Conservation (phyloP, 1,284 basidiomycete genomes). For the Rhodotorula sp. region DNA sequence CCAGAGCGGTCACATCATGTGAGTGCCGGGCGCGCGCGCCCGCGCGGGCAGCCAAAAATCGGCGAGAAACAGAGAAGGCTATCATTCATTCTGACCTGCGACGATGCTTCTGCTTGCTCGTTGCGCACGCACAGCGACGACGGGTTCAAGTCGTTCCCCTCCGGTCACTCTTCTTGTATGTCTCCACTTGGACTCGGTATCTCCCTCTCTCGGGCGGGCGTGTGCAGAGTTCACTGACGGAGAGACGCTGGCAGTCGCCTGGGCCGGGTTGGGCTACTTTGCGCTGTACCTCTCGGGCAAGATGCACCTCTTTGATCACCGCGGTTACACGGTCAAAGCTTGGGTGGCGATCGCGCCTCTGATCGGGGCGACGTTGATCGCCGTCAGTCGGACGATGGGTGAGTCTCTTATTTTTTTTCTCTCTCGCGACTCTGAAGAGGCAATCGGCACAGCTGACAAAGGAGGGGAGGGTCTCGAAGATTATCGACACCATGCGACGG, state of each 20-base stretch:
- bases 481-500: slow-evolving; percentile 52
- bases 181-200: background rate
- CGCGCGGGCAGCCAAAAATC: too few species aligned
- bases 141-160: slow-evolving; percentile 86
- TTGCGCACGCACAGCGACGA: slow-evolving; percentile 61
- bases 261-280: slow-evolving; percentile 87
- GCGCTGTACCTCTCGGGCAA: slow-evolving; percentile 87
- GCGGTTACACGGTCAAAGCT: slow-evolving; percentile 77
- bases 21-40: slow-evolving; percentile 4
- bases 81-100: background rate
- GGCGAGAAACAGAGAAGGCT: too few species aligned
- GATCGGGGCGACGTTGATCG: slow-evolving; percentile 75
- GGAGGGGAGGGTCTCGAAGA: slow-evolving; percentile 23
- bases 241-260: slow-evolving; percentile 54
- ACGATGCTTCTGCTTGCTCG: background rate
- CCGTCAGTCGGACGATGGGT: slow-evolving; percentile 58
- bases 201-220: too few species aligned
- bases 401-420: background rate
- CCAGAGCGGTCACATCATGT: slow-evolving; percentile 9
- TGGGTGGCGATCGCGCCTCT: slow-evolving; percentile 80
- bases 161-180: slow-evolving; percentile 67
- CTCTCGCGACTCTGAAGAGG: too few species aligned
- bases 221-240: too few species aligned
- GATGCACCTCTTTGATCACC: slow-evolving; percentile 79
- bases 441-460: too few species aligned